A percentile compares a stretch with the other conserved stretches of the same genome.
phyloP scores from a whole-genome alignment of 2,329 filamentous ascomycete species.

The Colletotrichum orbiculare region DNA sequence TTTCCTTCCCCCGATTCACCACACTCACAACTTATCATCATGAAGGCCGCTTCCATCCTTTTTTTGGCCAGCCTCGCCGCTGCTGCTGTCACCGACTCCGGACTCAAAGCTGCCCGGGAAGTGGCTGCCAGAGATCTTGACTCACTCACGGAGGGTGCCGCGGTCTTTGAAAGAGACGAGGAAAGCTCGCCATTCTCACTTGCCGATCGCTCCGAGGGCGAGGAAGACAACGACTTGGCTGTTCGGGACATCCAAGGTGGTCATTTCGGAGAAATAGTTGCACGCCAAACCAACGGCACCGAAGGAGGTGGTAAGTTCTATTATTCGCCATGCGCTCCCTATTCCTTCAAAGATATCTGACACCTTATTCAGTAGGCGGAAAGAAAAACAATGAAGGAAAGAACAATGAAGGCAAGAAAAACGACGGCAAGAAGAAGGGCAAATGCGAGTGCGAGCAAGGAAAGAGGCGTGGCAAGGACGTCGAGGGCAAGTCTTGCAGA shows the following conservation, averaged over 20 bases:
- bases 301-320: slow-evolving; percentile 1
- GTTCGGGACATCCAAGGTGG: background rate
- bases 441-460: slow-evolving; percentile 21
- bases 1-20: background rate
- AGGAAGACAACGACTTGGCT: slow-evolving; percentile 6
- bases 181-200: slow-evolving; percentile 1
- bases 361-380: background rate
- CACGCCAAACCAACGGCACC: slow-evolving; percentile 7
- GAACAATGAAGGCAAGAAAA: slow-evolving; percentile 16
- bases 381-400: slow-evolving; percentile 4
- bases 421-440: background rate
- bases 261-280: background rate
- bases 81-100: slow-evolving; percentile 16
- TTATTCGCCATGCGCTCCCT: fast-evolving
- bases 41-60: slow-evolving; percentile 28
- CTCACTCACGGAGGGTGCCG: background rate
- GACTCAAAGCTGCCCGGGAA: slow-evolving; percentile 12
- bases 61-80: slow-evolving; percentile 23
- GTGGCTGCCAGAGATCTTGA: slow-evolving; percentile 7
- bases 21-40: background rate
- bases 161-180: slow-evolving; percentile 17
- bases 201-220: background rate
- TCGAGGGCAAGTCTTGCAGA: slow-evolving; percentile 19
- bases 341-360: fast-evolving
- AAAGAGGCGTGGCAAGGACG: slow-evolving; percentile 24